phyloP scores from a whole-genome alignment of 164 flowering plant genomes.

The Cinnamomum micranthum region DNA sequence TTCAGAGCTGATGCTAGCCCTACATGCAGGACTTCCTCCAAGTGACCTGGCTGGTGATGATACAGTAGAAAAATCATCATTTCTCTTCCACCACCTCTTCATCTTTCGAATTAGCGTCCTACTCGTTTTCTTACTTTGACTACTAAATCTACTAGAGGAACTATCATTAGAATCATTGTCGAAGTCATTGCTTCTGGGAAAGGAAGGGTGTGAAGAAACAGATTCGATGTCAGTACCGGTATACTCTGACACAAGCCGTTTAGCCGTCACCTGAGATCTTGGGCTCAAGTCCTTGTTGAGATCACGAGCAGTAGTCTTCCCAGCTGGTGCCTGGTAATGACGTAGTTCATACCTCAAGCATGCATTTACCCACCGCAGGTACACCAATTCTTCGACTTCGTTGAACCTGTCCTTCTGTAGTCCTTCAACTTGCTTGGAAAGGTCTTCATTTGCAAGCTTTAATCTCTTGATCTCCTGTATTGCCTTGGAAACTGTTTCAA shows the following conservation, averaged over 20 bases:
- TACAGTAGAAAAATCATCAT: conserved; percentile 59
- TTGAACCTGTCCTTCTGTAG: conserved; percentile 94
- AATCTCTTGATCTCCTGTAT: conserved; percentile 70
- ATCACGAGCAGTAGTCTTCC: conserved; percentile 88
- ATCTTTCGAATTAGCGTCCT: conserved; percentile 74
- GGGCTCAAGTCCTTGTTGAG: conserved; percentile 87
- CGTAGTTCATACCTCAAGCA: conserved; percentile 89
- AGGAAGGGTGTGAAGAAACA: conserved; percentile 66
- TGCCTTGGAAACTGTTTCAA: conserved; percentile 70
- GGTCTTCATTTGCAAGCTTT: conserved; percentile 82
- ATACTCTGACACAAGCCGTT: conserved; percentile 85
- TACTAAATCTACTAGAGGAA: conserved; percentile 57
- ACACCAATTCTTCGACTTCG: conserved; percentile 98
- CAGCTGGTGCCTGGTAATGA: conserved; percentile 76
- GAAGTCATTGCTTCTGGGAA: conserved; percentile 95
- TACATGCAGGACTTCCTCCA: conserved; percentile 65
- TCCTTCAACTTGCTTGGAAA: conserved; percentile 92
- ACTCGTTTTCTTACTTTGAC: conserved; percentile 54
- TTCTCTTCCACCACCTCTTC: conserved; percentile 88
- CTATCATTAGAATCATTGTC: conserved; percentile 81
- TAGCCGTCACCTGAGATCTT: conserved; percentile 82
- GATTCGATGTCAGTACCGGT: conserved; percentile 85
- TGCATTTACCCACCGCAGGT: conserved; percentile 99
- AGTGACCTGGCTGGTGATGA: conserved; percentile 77
- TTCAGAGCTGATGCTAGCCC: conserved; percentile 46